Evolutionary conservation across 1,139 yeast species (phyloP).

Genomic region (Hemisphaericaspora xylofermentans): DNA sequence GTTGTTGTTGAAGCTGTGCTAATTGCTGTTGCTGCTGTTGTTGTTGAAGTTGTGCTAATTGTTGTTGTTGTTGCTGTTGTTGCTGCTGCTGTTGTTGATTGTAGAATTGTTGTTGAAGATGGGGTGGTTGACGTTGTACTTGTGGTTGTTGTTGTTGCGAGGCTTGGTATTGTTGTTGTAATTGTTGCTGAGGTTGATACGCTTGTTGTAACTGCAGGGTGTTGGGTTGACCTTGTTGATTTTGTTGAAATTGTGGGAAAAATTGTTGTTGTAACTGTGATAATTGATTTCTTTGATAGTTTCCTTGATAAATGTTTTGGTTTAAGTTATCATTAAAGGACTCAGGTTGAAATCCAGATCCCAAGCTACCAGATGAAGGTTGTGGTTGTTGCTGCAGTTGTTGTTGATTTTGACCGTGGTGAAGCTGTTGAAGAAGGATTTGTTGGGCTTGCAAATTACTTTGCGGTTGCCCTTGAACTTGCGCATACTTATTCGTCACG

Average conservation of each 20-base stretch:
- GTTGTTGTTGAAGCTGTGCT: constrained; percentile 12
- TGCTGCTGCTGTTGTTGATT: constrained; percentile 20
- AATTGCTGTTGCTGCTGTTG: constrained; percentile 19
- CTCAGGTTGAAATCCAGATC: constrained; percentile 27
- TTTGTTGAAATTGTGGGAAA: constrained; percentile 24
- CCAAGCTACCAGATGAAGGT: constrained; percentile 16
- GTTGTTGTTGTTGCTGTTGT: constrained; percentile 19
- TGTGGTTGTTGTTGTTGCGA: constrained; percentile 19
- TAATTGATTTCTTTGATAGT: constrained; percentile 30
- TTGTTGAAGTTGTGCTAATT: constrained; percentile 18
- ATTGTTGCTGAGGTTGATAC: constrained; percentile 25
- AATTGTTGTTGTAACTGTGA: constrained; percentile 22
- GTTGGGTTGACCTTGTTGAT: constrained; percentile 29
- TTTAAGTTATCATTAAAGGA: constrained; percentile 27
- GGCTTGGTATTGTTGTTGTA: constrained; percentile 19
- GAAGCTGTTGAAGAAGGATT: constrained; percentile 45
- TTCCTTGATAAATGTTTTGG: constrained; percentile 35
- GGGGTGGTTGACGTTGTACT: constrained; percentile 24
- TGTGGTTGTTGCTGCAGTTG: constrained; percentile 17
- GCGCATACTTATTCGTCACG: constrained; percentile 29
- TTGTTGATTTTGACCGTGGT: constrained; percentile 33
- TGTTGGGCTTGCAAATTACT: constrained; percentile 45
- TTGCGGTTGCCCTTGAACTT: constrained; percentile 30
- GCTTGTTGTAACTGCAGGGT: constrained; percentile 30
- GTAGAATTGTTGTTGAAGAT: constrained; percentile 23